Evolutionary conservation across 1,139 yeast species (phyloP).

Genomic region (Kodamaea fungicola): DNA sequence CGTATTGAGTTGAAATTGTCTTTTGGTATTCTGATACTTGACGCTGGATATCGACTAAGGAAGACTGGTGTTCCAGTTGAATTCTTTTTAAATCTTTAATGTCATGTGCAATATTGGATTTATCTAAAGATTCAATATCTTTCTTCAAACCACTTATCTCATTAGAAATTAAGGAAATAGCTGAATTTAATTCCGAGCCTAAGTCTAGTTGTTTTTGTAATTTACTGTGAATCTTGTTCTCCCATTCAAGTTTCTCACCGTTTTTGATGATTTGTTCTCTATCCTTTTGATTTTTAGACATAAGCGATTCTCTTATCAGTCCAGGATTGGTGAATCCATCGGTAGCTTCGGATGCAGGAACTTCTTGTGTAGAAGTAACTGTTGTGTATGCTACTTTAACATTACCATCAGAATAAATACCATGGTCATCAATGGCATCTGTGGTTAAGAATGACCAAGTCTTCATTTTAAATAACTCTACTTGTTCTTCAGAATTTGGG

Average conservation of each 20-base stretch:
- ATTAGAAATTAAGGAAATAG: conserved; percentile 1
- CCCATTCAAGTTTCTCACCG: conserved; percentile 1
- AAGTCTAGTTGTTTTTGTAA: conserved; percentile 3
- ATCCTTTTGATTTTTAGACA: conserved; percentile 33
- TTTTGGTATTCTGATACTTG: conserved; percentile 24
- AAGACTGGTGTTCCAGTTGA: conserved; percentile 16
- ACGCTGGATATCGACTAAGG: conserved; percentile 14
- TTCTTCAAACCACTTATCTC: conserved; percentile 4
- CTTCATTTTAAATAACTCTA: conserved; percentile 56
- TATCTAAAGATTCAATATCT: conserved; percentile 5
- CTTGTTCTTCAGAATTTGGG: conserved; percentile 46
- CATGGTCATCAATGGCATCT: conserved; percentile 59
- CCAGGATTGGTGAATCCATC: conserved; percentile 16
- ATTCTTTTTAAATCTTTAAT: conserved; percentile 17
- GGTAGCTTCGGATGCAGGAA: conserved; percentile 1
- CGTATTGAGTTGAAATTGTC: conserved; percentile 29
- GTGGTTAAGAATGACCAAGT: conserved; percentile 51
- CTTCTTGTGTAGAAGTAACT: conserved; percentile 6
- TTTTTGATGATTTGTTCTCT: conserved; percentile 18
- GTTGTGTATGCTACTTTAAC: conserved; percentile 23
- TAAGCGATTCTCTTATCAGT: conserved; percentile 31
- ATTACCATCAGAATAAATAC: conserved; percentile 45
- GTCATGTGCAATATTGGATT: conserved; percentile 9
- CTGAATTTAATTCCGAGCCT: conserved; percentile 1
- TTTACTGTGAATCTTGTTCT: conserved; percentile 5